Percentiles rank a stretch among this genome's conserved stretches.
Evolutionary conservation across 2,329 filamentous ascomycete genomes (phyloP).

Genomic region (Aspergillus sp.): DNA sequence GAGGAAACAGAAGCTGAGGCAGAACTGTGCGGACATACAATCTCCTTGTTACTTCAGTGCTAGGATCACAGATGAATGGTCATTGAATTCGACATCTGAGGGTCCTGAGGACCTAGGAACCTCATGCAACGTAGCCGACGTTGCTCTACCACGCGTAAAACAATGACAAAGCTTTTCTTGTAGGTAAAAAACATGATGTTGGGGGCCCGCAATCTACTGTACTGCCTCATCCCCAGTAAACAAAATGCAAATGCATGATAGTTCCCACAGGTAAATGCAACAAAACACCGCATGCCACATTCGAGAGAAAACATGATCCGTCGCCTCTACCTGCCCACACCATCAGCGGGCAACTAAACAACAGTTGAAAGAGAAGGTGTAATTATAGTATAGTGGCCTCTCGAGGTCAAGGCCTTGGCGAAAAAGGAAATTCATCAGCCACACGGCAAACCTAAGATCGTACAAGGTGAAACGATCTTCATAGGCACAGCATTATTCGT

Average conservation of each 20-base stretch:
- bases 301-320: background rate
- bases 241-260: conserved; percentile 1
- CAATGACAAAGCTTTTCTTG: background rate
- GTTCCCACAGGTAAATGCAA: background rate
- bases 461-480: background rate
- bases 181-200: background rate
- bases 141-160: background rate
- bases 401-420: background rate
- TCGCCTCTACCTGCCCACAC: background rate
- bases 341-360: background rate
- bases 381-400: background rate
- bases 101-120: too few relatives aligned
- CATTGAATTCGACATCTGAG: too few relatives aligned
- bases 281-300: background rate
- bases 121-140: too few relatives aligned
- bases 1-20: too few relatives aligned
- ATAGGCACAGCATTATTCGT: conserved; percentile 9
- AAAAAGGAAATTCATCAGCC: background rate
- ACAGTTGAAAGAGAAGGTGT: background rate
- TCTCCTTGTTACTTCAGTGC: too few relatives aligned
- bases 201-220: background rate
- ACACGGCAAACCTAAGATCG: background rate
- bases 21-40: too few relatives aligned
- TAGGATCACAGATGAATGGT: too few relatives aligned
- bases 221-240: background rate